Percentiles rank a stretch among this genome's conserved stretches.
These are phyloP conservation scores for Cadophora malorum DNA, from an alignment of 2,329 filamentous ascomycete species.

Conservation along the genomic window DNA sequence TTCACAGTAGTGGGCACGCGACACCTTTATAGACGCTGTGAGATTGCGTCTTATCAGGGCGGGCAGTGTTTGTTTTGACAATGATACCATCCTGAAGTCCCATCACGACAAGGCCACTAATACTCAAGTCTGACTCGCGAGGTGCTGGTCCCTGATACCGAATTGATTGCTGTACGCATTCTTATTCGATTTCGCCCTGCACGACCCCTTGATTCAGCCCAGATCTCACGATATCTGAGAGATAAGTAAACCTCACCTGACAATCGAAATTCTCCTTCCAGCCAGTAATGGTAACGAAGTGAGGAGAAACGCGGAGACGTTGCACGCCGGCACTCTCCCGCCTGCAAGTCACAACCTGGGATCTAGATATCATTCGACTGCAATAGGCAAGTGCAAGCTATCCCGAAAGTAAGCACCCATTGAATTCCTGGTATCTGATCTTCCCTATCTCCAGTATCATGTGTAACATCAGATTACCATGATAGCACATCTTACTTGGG, in stretches of 20 bases:
- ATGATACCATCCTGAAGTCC: constrained; percentile 33
- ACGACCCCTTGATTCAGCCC: constrained; percentile 10
- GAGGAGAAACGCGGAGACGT: not conserved
- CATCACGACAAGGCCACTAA: constrained; percentile 30
- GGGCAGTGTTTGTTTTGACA: constrained; percentile 26
- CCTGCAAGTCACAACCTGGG: constrained; percentile 20
- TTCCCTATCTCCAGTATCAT: constrained; percentile 19
- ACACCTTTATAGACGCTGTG: constrained; percentile 30
- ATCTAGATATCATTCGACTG: constrained; percentile 23
- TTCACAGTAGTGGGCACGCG: constrained; percentile 22
- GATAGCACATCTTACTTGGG: not conserved
- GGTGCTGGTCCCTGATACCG: not conserved
- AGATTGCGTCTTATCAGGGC: constrained; percentile 32
- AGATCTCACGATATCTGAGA: constrained; percentile 9
- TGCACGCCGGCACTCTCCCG: constrained; percentile 13
- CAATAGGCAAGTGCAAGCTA: constrained; percentile 33
- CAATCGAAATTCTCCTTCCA: constrained; percentile 8
- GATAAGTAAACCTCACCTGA: constrained; percentile 25
- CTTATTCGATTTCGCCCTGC: constrained; percentile 30
- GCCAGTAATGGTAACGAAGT: constrained; percentile 11
- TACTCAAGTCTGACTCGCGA: constrained; percentile 25
- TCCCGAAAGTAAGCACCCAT: constrained; percentile 28
- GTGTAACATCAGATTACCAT: constrained; percentile 16
- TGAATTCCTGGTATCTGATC: constrained; percentile 15
- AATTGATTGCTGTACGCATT: constrained; percentile 26